Conservation (phyloP, 192 early-diverging fungal species). For the Backusella sp. region DNA sequence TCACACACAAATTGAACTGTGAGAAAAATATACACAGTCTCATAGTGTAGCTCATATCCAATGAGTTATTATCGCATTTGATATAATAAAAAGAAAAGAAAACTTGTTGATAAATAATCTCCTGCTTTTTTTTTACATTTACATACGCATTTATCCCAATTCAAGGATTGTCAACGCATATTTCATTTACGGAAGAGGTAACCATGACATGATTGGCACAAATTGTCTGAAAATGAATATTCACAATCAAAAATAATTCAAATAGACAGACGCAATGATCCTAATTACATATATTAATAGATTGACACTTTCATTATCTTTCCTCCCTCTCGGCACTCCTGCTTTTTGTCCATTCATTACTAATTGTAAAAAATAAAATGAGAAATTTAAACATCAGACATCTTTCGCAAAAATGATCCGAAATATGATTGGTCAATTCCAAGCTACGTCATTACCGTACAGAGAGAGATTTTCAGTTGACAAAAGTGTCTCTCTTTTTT, state of each 20-base stretch:
- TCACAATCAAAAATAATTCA: background rate
- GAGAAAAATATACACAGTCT: background rate
- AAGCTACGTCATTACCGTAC: constrained; percentile 4
- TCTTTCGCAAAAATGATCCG: background rate
- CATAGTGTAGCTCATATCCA: too few relatives aligned
- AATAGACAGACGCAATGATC: background rate
- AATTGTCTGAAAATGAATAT: background rate
- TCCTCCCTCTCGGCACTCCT: background rate
- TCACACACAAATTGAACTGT: background rate
- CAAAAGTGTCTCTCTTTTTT: constrained; percentile 6
- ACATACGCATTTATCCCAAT: too few relatives aligned
- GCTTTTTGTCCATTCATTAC: too few relatives aligned
- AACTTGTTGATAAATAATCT: background rate
- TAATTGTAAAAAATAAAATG: background rate
- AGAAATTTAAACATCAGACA: background rate
- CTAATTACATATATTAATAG: too few relatives aligned
- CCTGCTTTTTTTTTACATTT: background rate
- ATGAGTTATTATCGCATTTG: background rate
- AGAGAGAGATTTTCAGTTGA: constrained; percentile 5
- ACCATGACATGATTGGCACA: background rate
- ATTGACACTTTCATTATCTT: background rate
- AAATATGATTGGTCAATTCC: background rate
- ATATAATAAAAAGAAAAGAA: background rate
- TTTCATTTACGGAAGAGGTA: background rate
- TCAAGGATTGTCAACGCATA: background rate